These are phyloP conservation scores for Cladosporium sp. DNA, from an alignment of 2,329 filamentous ascomycete genomes.

Conservation along the genomic window DNA sequence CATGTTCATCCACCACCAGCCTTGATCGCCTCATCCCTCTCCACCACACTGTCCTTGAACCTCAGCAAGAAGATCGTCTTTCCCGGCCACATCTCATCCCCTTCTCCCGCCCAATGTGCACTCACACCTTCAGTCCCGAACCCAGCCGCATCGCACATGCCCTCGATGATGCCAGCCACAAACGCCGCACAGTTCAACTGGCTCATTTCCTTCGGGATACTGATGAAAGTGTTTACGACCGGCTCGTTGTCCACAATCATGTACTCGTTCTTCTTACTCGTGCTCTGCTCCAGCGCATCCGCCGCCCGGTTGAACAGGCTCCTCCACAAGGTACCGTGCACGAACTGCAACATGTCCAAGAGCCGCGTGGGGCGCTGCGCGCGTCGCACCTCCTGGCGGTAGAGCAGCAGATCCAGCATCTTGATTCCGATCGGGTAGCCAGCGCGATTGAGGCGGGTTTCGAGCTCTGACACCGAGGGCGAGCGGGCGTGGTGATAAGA, in stretches of 20 bases:
- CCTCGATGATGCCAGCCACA: constrained; percentile 92
- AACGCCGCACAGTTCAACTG: constrained; percentile 96
- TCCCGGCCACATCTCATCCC: constrained; percentile 80
- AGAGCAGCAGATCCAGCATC: constrained; percentile 91
- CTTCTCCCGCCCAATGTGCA: constrained; percentile 68
- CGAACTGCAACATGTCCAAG: constrained; percentile 88
- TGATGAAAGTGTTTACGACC: constrained; percentile 90
- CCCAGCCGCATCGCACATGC: constrained; percentile 87
- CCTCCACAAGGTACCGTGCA: constrained; percentile 88
- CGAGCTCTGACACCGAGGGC: constrained; percentile 88
- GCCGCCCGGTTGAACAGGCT: constrained; percentile 89
- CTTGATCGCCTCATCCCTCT: constrained; percentile 68
- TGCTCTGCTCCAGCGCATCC: constrained; percentile 87
- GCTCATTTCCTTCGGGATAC: constrained; percentile 90
- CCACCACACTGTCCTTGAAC: constrained; percentile 87
- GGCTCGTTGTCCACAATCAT: constrained; percentile 99
- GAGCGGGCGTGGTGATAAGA: constrained; percentile 88
- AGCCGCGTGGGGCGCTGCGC: constrained; percentile 77
- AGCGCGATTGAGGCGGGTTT: constrained; percentile 49
- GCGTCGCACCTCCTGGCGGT: constrained; percentile 70
- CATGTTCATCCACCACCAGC: constrained; percentile 32
- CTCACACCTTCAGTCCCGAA: constrained; percentile 82
- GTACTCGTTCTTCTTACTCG: constrained; percentile 87
- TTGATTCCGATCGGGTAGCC: constrained; percentile 93
- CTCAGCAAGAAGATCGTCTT: constrained; percentile 95